phyloP scores from a whole-genome alignment of 352 stramenopile genomes.

The Phytophthora sp. region DNA sequence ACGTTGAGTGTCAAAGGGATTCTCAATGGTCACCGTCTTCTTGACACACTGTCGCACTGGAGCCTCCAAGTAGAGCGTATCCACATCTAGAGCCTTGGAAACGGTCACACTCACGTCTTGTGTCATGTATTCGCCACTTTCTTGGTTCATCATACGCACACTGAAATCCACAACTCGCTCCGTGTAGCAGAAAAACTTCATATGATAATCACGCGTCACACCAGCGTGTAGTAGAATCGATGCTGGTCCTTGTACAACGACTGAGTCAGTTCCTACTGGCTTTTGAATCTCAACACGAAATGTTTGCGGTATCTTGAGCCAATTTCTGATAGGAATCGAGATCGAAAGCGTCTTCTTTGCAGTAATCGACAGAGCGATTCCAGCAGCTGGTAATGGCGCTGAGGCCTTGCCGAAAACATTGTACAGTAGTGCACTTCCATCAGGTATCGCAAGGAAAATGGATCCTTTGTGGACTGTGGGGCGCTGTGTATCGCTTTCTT shows the following conservation, averaged over 20 bases:
- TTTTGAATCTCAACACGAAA: constrained; percentile 80
- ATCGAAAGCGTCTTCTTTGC: constrained; percentile 86
- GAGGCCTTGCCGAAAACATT: constrained; percentile 82
- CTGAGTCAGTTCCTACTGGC: constrained; percentile 41
- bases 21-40: constrained; percentile 90
- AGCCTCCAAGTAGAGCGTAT: constrained; percentile 83
- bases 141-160: constrained; percentile 84
- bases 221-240: constrained; percentile 69
- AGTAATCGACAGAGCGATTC: constrained; percentile 55
- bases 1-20: constrained; percentile 71
- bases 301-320: constrained; percentile 80
- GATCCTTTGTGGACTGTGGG: constrained; percentile 73
- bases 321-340: constrained; percentile 86
- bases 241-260: constrained; percentile 68
- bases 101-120: constrained; percentile 71
- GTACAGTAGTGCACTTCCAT: constrained; percentile 89
- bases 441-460: constrained; percentile 91
- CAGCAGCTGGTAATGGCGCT: constrained; percentile 49
- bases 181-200: constrained; percentile 91
- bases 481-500: constrained; percentile 34
- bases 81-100: constrained; percentile 64
- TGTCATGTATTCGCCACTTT: constrained; percentile 87
- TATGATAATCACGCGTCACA: constrained; percentile 74
- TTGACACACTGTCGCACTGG: constrained; percentile 84
- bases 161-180: constrained; percentile 61